Evolutionary conservation across 768 basidiomycete genomes (phyloP).

Genomic region (Tephrocybe rancida): DNA sequence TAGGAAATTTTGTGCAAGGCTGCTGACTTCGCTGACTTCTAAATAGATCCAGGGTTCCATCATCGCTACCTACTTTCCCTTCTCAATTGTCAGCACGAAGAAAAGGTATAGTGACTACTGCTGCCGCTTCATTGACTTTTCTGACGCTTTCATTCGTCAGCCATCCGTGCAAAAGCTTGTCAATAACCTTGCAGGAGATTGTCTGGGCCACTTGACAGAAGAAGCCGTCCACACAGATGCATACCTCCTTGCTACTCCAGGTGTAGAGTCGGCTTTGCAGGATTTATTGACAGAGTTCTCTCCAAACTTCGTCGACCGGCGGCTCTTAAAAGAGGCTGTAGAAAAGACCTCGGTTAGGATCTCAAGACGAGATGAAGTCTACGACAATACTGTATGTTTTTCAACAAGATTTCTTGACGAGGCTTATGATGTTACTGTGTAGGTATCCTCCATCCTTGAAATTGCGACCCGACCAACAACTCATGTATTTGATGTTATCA

Average conservation of each 20-base stretch:
- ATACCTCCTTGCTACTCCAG: conserved; percentile 50
- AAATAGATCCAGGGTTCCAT: conserved; percentile 57
- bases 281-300: conserved; percentile 56
- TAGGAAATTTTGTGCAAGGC: conserved; percentile 22
- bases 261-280: conserved; percentile 48
- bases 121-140: neutral
- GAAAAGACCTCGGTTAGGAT: conserved; percentile 44
- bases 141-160: conserved; percentile 32
- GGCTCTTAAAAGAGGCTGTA: conserved; percentile 45
- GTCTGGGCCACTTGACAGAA: conserved; percentile 59
- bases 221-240: conserved; percentile 66
- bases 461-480: conserved; percentile 64
- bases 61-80: conserved; percentile 61
- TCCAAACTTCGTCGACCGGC: conserved; percentile 38
- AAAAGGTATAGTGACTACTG: conserved; percentile 57
- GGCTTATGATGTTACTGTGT: conserved; percentile 9
- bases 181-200: conserved; percentile 62
- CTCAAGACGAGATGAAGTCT: conserved; percentile 44
- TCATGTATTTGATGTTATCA: conserved; percentile 56
- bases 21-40: conserved; percentile 7
- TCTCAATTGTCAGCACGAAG: conserved; percentile 80
- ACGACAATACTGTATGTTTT: conserved; percentile 50
- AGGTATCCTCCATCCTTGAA: conserved; percentile 65
- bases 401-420: conserved; percentile 1
- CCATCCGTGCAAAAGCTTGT: conserved; percentile 79